Evolutionary conservation across 768 basidiomycete genomes (phyloP), one percentile per base, ranked within the genome.

Genomic region (Ramaria rubella): DNA sequence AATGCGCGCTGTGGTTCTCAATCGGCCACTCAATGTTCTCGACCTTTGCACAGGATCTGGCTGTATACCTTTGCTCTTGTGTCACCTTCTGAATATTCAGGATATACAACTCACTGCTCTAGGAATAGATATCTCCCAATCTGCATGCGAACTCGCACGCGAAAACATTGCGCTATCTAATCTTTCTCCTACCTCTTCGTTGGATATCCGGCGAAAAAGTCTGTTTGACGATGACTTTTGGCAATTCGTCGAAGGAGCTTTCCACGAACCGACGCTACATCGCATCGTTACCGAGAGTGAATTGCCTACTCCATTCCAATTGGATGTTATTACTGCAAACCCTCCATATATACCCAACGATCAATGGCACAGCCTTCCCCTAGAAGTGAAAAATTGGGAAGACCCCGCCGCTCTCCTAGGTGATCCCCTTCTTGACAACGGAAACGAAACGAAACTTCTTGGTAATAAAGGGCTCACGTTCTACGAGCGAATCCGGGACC

Each of bases 11-110:
- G 23, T 21, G 6, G 17, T 23, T 36, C 55, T 27, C 48, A 69
- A 73, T 55, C 30, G 34, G 11, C 71, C 72, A 0, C 26, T 77
- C 15, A 73, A 72, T 29, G 69, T 94, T 26, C 75, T 97, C 30
- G 95, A 99, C 72, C 81, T 98, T 44, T 93, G 94, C 68, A 95
- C 94, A 5, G 95, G 95, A 45, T 82, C 91, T 0, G 95, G 89
- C 14, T 94, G 93, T 68, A 94, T 97, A 50, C 88, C 93, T 1
- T 79, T 96, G 40, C 75, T 91, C n/a, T 75, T 98, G 17, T 84
- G 83, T 64, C 77, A 84, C 61, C 70, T 82, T 46, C 81, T 81
- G 71, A 26, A 33, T 30, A 80, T 82, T 15, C 69, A 74, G 44
- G 81, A 80, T 49, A 77, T 59, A 12, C 52, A 73, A 59, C 61